A percentile compares a stretch with the other conserved stretches of the same genome.
Evolutionary conservation across 1,284 basidiomycete species (phyloP).

Genomic region (Tetrapyrgos nigripes): DNA sequence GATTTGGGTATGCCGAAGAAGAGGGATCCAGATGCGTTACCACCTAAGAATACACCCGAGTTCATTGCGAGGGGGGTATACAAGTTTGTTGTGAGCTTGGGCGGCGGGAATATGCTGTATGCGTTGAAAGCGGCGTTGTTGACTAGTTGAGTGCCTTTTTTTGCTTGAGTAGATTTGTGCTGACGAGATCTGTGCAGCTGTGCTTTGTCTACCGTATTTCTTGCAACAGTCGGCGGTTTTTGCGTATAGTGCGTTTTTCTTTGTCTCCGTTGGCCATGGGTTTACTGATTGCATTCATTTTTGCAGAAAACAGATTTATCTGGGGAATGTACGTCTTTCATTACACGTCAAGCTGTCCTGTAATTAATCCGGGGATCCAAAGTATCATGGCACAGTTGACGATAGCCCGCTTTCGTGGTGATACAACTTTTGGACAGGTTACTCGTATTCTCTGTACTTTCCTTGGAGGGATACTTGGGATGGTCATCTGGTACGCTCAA

Average conservation of each 20-base stretch:
- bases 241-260: slow-evolving; percentile 58
- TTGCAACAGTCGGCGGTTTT: slow-evolving; percentile 60
- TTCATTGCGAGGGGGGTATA: slow-evolving; percentile 55
- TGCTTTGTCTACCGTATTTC: slow-evolving; percentile 67
- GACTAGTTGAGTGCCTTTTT: slow-evolving; percentile 46
- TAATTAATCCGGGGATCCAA: neutral
- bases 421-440: slow-evolving; percentile 75
- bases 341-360: neutral
- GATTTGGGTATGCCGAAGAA: slow-evolving; percentile 56
- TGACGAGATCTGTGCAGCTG: slow-evolving; percentile 40
- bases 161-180: neutral
- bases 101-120: slow-evolving; percentile 70
- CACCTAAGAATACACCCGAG: slow-evolving; percentile 66
- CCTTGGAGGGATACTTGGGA: slow-evolving; percentile 71
- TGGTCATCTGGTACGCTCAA: slow-evolving; percentile 75
- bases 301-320: slow-evolving; percentile 55
- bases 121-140: slow-evolving; percentile 82
- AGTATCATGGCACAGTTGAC: slow-evolving; percentile 80
- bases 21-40: slow-evolving; percentile 81
- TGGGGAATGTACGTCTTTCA: slow-evolving; percentile 57
- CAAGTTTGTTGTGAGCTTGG: slow-evolving; percentile 43
- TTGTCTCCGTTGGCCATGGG: neutral
- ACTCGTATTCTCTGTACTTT: slow-evolving; percentile 74
- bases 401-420: slow-evolving; percentile 74
- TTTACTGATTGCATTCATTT: neutral